Evolutionary conservation across 352 stramenopile species (phyloP).

Genomic region (Globisporangium cylindrosporum): DNA sequence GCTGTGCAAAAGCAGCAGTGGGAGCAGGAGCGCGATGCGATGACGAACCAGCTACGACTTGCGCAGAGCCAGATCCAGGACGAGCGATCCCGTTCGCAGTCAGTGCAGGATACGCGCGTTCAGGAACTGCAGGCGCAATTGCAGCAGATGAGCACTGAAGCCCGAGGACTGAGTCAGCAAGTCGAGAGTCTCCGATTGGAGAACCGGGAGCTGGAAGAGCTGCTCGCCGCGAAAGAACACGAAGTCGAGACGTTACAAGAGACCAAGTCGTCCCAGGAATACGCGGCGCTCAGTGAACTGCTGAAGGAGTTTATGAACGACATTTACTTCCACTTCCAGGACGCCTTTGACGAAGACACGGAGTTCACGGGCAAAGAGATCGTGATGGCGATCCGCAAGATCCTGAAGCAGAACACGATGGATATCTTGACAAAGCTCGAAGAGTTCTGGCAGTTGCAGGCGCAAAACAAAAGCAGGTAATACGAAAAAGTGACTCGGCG

Average conservation of each 20-base stretch:
- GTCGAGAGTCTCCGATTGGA: slow-evolving; percentile 41
- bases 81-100: slow-evolving; percentile 44
- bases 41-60: slow-evolving; percentile 45
- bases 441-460: slow-evolving; percentile 65
- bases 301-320: slow-evolving; percentile 89
- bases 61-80: slow-evolving; percentile 60
- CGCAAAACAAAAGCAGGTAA: slow-evolving; percentile 18
- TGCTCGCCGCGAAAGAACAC: slow-evolving; percentile 45
- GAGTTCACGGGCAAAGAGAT: slow-evolving; percentile 85
- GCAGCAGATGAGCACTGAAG: slow-evolving; percentile 42
- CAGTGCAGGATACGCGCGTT: slow-evolving; percentile 41
- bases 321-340: slow-evolving; percentile 85
- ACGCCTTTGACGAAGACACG: slow-evolving; percentile 79
- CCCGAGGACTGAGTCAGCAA: slow-evolving; percentile 38
- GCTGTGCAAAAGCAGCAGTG: slow-evolving; percentile 43
- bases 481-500: too few relatives aligned
- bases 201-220: slow-evolving; percentile 44
- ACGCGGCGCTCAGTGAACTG: slow-evolving; percentile 55
- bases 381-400: slow-evolving; percentile 78
- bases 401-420: slow-evolving; percentile 84
- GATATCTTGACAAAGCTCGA: slow-evolving; percentile 71
- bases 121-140: slow-evolving; percentile 51
- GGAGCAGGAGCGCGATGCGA: slow-evolving; percentile 47
- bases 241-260: slow-evolving; percentile 45
- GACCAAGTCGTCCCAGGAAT: slow-evolving; percentile 49